Conservation (phyloP, 768 basidiomycete genomes). For the Wakefieldia striispora region DNA sequence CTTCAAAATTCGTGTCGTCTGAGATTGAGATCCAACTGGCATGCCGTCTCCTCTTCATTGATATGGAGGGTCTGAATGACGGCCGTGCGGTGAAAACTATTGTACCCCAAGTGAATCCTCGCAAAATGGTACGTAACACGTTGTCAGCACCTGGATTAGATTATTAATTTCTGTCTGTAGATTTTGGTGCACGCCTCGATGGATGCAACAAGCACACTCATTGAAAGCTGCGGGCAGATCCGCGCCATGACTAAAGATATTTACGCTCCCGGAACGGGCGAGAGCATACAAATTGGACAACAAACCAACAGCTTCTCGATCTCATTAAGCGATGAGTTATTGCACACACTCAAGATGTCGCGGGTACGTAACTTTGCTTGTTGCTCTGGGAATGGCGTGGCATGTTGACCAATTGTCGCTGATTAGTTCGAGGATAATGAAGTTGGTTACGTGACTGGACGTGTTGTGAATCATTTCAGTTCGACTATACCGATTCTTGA, state of each 20-base stretch:
- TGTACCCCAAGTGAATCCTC: constrained; percentile 92
- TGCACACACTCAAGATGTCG: constrained; percentile 80
- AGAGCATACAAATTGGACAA: constrained; percentile 88
- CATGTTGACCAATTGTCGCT: constrained; percentile 2
- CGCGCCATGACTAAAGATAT: constrained; percentile 93
- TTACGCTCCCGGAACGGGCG: constrained; percentile 71
- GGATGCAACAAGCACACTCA: constrained; percentile 65
- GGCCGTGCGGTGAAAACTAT: constrained; percentile 97
- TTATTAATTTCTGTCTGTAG: constrained; percentile 39
- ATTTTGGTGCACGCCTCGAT: constrained; percentile 83
- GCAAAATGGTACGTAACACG: constrained; percentile 72
- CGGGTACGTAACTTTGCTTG: constrained; percentile 51
- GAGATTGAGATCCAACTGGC: constrained; percentile 75
- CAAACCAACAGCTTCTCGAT: constrained; percentile 94
- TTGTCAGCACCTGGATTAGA: not conserved
- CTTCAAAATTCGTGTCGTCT: constrained; percentile 85
- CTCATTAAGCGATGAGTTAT: constrained; percentile 85
- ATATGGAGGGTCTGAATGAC: constrained; percentile 96
- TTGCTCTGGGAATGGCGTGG: not conserved
- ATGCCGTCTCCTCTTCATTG: constrained; percentile 86
- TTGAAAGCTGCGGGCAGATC: constrained; percentile 78
- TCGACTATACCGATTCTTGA: constrained; percentile 90
- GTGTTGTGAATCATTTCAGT: constrained; percentile 80
- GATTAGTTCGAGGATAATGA: constrained; percentile 95
- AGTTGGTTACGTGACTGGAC: constrained; percentile 87